phyloP scores from a whole-genome alignment of 805 yeast genomes.

The Ascoidea rubescens region DNA sequence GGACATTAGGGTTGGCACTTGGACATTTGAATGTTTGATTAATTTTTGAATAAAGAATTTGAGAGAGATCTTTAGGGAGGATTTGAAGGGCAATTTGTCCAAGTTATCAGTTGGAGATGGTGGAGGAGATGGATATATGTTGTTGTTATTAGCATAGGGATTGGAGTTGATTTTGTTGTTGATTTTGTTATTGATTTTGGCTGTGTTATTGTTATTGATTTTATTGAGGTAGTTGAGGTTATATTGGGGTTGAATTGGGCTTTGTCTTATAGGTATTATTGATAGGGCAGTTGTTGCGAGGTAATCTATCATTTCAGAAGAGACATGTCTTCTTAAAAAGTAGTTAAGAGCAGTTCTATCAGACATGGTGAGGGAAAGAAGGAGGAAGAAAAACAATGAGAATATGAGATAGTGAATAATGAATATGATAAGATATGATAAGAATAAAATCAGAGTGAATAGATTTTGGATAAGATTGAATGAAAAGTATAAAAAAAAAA shows the following conservation, averaged over 20 bases:
- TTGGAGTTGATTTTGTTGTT: no score
- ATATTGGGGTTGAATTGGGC: neutral
- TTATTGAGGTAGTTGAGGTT: neutral
- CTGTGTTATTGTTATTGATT: neutral
- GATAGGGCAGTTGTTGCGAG: conserved; percentile 8
- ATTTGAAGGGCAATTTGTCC: conserved; percentile 9
- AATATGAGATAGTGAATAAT: neutral
- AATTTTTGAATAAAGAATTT: conserved; percentile 61
- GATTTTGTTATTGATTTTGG: no score
- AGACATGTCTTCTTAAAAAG: conserved; percentile 10
- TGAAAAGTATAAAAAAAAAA: no score
- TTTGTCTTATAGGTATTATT: conserved; percentile 7
- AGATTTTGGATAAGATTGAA: neutral
- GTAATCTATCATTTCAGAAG: conserved; percentile 11
- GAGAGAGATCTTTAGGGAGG: conserved; percentile 35
- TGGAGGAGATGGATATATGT: conserved; percentile 20
- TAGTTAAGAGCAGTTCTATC: conserved; percentile 10
- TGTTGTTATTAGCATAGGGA: neutral
- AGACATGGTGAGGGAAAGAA: conserved; percentile 4
- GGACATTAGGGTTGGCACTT: conserved; percentile 65
- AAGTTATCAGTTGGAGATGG: conserved; percentile 14
- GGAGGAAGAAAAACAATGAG: neutral
- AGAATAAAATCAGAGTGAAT: neutral
- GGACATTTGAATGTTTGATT: conserved; percentile 66
- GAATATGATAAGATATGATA: neutral